Conservation (phyloP, 176 grass and related monocot species). For the Eleusine coracana region DNA sequence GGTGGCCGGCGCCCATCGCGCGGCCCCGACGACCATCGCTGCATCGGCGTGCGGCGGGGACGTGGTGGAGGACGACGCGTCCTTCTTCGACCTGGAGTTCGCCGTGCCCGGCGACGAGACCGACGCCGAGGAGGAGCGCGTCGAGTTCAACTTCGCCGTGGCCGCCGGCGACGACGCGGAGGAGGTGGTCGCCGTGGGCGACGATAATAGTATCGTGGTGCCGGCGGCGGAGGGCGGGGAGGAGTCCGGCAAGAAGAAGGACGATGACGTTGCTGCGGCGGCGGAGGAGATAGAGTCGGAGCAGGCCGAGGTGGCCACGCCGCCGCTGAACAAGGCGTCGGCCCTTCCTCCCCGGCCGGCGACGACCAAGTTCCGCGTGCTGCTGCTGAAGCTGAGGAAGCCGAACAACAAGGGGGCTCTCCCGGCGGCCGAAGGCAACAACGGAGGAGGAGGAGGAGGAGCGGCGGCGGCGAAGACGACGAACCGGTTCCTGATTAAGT, state of each 20-base stretch:
- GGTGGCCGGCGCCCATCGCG: slow-evolving; percentile 30
- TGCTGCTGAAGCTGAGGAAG: slow-evolving; percentile 73
- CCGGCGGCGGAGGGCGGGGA: neutral
- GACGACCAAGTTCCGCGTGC: slow-evolving; percentile 76
- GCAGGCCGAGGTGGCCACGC: neutral
- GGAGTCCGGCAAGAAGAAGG: neutral
- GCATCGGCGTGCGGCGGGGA: slow-evolving; percentile 42
- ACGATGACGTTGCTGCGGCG: neutral
- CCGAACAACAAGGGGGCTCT: slow-evolving; percentile 1
- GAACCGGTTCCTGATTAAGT: slow-evolving; percentile 75
- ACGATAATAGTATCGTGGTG: neutral
- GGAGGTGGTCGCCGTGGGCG: slow-evolving; percentile 17
- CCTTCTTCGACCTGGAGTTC: slow-evolving; percentile 99
- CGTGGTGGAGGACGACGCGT: slow-evolving; percentile 68
- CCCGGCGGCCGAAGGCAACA: slow-evolving; percentile 3
- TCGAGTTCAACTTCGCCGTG: slow-evolving; percentile 60
- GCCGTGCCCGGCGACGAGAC: slow-evolving; percentile 65
- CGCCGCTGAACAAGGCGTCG: neutral
- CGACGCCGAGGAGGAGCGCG: slow-evolving; percentile 46
- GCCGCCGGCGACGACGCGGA: slow-evolving; percentile 15
- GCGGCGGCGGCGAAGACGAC: slow-evolving; percentile 31
- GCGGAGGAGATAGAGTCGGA: neutral
- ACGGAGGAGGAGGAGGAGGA: too few relatives aligned
- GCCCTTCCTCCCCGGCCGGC: slow-evolving; percentile 55
- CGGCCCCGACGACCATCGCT: slow-evolving; percentile 36